Base-by-base conservation (phyloP, 805 yeast genomes). In the Zygosaccharomyces gambellarensis region DNA sequence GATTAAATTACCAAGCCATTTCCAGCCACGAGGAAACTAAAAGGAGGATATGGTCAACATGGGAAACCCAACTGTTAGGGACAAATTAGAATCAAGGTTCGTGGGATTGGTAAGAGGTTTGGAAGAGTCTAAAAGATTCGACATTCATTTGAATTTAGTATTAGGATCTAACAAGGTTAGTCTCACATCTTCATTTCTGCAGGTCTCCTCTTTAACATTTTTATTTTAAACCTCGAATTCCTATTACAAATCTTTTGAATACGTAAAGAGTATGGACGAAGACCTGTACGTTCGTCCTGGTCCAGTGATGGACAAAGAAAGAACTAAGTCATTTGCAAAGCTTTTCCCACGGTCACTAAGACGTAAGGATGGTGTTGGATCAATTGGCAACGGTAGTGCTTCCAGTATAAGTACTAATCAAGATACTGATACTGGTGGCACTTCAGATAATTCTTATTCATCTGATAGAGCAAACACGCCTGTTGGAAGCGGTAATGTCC, bases 241-340 rank as follows among this genome's bases (percentile, higher is more conserved):
- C 28, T 14, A 17, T 34, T 9, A 34, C 22, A 17, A 34, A 7
- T 34, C 38, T 17, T 34, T 34, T 34, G 38, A 17, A 19, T 21
- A 34, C 22, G 12, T 8, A 6, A 6, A 25, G 10, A 44, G 23
- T 23, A 51, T 48, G 49, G 57, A 51, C 38, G 48, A 40, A 36
- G 58, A 50, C 30, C 36, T 50, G 28, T 49, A 50, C 39, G 44
- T 38, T 10, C 47, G 54, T 21, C 56, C 59, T 21, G 36, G 42
- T n/a, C 47, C 53, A 7, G 45, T 54, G n/a, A 47, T 49, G 25
- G 63, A 58, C 10, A 56, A 55, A 46, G 54, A 50, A 29, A 56
- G 64, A 44, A 60, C 59, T 21, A 53, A 58, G 11, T 63, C 67
- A 1, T 59, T 63, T 25, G 55, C 64, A 1, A 63, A 60, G 39